Conservation (phyloP, 106 monocot species). For the Dendrobium officinale region DNA sequence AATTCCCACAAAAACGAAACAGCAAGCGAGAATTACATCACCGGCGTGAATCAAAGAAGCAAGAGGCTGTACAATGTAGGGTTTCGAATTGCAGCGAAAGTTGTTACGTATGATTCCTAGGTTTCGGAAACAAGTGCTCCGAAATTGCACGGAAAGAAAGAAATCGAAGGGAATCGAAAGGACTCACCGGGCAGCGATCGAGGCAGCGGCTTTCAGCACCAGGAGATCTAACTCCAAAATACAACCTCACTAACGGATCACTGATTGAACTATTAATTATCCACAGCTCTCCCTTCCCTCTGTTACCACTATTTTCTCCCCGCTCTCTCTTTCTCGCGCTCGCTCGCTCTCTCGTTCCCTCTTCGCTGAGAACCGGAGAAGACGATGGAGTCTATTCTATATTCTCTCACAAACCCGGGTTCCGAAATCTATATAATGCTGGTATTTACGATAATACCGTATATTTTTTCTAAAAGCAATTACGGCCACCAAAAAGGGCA, state of each 20-base stretch:
- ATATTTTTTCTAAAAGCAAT: neutral
- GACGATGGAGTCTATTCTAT: conserved; percentile 6
- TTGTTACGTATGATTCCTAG: neutral
- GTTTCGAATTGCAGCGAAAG: conserved; percentile 8
- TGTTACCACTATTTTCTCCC: neutral
- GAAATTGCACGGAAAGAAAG: conserved; percentile 1
- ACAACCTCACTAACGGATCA: neutral
- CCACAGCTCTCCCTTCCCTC: neutral
- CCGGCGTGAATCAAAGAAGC: neutral
- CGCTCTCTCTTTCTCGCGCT: neutral
- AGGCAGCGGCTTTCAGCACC: neutral
- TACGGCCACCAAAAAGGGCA: neutral
- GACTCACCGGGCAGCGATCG: conserved; percentile 11
- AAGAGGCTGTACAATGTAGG: conserved; percentile 10
- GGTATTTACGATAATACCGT: conserved; percentile 1
- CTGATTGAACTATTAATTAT: neutral
- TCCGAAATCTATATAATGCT: neutral
- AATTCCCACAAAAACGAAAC: neutral
- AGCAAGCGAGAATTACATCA: conserved; percentile 8
- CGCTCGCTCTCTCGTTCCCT: neutral
- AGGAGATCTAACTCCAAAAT: neutral
- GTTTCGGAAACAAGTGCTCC: conserved; percentile 7
- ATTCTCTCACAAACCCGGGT: neutral
- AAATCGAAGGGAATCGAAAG: neutral
- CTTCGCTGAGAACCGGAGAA: neutral